phyloP scores from a whole-genome alignment of 805 yeast species.

The Monosporozyma yasuniensis region DNA sequence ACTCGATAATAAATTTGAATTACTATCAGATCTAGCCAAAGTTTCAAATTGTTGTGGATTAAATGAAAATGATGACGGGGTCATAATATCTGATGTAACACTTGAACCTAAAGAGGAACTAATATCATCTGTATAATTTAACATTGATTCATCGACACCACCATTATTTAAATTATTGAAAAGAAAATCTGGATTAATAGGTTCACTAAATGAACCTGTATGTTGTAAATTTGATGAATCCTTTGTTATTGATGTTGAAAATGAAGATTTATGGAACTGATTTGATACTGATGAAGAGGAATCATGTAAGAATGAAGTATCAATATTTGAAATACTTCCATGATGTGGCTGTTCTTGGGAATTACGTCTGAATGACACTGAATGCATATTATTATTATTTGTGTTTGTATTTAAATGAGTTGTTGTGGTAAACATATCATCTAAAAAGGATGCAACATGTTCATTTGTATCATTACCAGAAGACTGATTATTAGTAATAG shows the following conservation, averaged over 20 bases:
- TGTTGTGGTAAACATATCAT: constrained; percentile 16
- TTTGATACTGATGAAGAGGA: too few species aligned
- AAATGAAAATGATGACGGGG: constrained; percentile 21
- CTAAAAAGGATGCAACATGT: constrained; percentile 14
- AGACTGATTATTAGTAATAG: background rate
- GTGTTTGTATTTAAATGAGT: constrained; percentile 1
- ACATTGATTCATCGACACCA: constrained; percentile 14
- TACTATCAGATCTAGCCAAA: background rate
- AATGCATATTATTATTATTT: background rate
- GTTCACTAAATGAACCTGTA: constrained; percentile 5
- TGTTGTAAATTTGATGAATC: background rate
- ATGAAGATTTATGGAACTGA: background rate
- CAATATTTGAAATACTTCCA: background rate
- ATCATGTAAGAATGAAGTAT: background rate
- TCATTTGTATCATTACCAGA: background rate
- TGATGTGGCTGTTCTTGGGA: background rate
- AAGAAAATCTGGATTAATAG: constrained; percentile 12
- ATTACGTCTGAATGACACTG: background rate
- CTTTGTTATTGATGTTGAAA: background rate
- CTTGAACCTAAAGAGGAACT: constrained; percentile 27
- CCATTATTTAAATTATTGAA: constrained; percentile 6
- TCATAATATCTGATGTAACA: constrained; percentile 15
- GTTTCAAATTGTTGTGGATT: constrained; percentile 19
- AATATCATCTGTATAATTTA: constrained; percentile 21
- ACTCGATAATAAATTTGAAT: background rate